phyloP scores from a whole-genome alignment of 164 flowering plant genomes.

The Tetracentron sinense region DNA sequence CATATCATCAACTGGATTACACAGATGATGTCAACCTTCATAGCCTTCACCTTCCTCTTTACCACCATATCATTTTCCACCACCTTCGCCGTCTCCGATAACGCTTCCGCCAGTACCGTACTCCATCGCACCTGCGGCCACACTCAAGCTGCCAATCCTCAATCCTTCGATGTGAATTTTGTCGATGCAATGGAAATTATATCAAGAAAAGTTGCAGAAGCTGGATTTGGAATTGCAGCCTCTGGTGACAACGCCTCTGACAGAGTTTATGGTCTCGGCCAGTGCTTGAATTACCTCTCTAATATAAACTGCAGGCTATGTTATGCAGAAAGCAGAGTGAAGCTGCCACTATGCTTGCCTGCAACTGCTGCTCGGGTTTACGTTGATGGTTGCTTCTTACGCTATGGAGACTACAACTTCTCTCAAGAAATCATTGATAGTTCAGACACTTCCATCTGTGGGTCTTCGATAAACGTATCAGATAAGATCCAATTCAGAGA shows the following conservation, averaged over 20 bases:
- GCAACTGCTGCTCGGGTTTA: slow-evolving; percentile 1
- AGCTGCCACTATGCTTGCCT: slow-evolving; percentile 15
- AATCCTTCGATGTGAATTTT: slow-evolving; percentile 13
- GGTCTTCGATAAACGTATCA: slow-evolving; percentile 3
- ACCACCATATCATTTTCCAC: background rate
- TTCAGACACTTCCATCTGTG: slow-evolving; percentile 8
- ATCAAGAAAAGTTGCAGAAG: background rate
- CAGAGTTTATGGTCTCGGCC: slow-evolving; percentile 12
- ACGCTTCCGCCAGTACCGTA: background rate
- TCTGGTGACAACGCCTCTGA: background rate
- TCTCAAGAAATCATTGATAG: background rate
- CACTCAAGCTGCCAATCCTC: background rate
- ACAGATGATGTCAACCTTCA: slow-evolving; percentile 3
- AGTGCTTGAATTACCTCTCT: slow-evolving; percentile 7
- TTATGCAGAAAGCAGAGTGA: slow-evolving; percentile 7
- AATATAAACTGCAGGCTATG: slow-evolving; percentile 9
- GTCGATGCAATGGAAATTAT: slow-evolving; percentile 17
- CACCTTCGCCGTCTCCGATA: background rate
- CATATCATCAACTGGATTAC: background rate
- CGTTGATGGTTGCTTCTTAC: slow-evolving; percentile 18
- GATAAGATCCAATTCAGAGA: background rate
- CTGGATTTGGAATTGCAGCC: slow-evolving; percentile 12
- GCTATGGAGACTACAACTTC: slow-evolving; percentile 7
- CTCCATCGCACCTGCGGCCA: slow-evolving; percentile 4
- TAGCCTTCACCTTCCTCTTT: slow-evolving; percentile 4